Evolutionary conservation across 352 stramenopile species (phyloP).

Genomic region (Globisporangium parvum): DNA sequence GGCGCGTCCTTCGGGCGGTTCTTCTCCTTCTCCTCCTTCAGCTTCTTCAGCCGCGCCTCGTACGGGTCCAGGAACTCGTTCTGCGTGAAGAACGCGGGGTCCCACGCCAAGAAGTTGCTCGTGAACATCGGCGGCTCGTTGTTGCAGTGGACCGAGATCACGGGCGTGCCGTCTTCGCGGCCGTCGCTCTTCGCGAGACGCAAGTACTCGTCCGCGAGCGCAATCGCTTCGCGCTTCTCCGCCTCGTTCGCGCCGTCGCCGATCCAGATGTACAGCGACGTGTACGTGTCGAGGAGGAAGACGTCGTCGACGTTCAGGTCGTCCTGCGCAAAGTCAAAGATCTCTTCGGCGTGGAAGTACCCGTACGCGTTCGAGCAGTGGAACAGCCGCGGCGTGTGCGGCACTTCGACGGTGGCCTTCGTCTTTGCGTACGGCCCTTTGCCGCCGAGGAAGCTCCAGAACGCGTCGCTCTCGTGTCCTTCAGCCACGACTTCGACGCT

Average conservation of each 20-base stretch:
- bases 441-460: slow-evolving; percentile 82
- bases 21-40: slow-evolving; percentile 78
- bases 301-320: slow-evolving; percentile 90
- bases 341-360: slow-evolving; percentile 82
- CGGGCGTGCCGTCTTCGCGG: slow-evolving; percentile 71
- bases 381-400: slow-evolving; percentile 83
- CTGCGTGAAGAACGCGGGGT: slow-evolving; percentile 75
- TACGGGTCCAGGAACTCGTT: slow-evolving; percentile 89
- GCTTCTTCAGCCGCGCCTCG: slow-evolving; percentile 68
- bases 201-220: slow-evolving; percentile 73
- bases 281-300: slow-evolving; percentile 89
- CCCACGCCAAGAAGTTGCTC: slow-evolving; percentile 89
- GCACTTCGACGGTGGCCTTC: slow-evolving; percentile 57
- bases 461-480: slow-evolving; percentile 65
- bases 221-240: slow-evolving; percentile 61
- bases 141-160: slow-evolving; percentile 75
- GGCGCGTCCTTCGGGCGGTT: slow-evolving; percentile 49
- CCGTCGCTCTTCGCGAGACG: slow-evolving; percentile 70
- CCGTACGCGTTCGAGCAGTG: slow-evolving; percentile 88
- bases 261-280: slow-evolving; percentile 89
- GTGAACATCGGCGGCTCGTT: slow-evolving; percentile 88
- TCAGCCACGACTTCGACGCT: slow-evolving; percentile 42
- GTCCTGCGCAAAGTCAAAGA: slow-evolving; percentile 86
- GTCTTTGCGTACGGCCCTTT: slow-evolving; percentile 68
- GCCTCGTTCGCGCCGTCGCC: slow-evolving; percentile 66